A percentile compares a stretch with the other conserved stretches of the same genome.
Evolutionary conservation across 805 yeast genomes (phyloP).

Genomic region (Starmerella sp.): DNA sequence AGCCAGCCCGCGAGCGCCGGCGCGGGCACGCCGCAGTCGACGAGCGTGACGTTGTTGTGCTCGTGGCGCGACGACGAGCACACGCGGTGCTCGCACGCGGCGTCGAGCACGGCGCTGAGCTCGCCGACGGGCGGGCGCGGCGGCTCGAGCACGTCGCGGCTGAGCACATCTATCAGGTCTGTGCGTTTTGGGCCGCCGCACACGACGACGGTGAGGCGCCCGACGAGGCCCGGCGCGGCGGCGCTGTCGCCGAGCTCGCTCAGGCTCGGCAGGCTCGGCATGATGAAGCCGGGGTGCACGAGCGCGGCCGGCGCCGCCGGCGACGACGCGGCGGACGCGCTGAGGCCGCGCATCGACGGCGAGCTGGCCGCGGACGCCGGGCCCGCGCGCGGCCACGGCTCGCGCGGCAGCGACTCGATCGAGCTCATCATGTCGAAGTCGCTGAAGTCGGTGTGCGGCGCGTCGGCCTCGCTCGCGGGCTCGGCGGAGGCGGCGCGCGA

Average conservation of each 20-base stretch:
- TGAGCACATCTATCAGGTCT: neutral
- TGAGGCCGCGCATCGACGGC: neutral
- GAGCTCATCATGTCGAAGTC: slow-evolving; percentile 15
- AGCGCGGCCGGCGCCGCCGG: neutral
- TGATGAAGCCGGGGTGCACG: slow-evolving; percentile 6
- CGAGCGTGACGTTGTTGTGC: slow-evolving; percentile 3
- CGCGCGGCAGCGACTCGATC: slow-evolving; percentile 10
- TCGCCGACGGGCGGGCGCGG: neutral
- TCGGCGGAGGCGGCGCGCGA: neutral
- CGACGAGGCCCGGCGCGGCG: neutral
- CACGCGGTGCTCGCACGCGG: neutral
- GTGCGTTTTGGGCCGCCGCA: neutral
- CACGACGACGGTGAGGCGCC: neutral
- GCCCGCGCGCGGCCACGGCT: slow-evolving; percentile 1
- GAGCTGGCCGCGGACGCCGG: neutral
- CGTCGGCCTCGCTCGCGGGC: neutral
- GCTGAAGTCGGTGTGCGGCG: slow-evolving; percentile 3
- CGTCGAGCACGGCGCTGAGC: neutral
- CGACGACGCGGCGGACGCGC: neutral
- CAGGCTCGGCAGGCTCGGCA: slow-evolving; percentile 13
- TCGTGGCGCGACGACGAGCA: slow-evolving; percentile 8
- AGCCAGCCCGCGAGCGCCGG: slow-evolving; percentile 7
- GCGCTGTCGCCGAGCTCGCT: neutral
- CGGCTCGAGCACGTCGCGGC: neutral
- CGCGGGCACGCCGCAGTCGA: neutral